phyloP scores from a whole-genome alignment of 2,329 filamentous ascomycete species.

The Neoascochyta sp. region DNA sequence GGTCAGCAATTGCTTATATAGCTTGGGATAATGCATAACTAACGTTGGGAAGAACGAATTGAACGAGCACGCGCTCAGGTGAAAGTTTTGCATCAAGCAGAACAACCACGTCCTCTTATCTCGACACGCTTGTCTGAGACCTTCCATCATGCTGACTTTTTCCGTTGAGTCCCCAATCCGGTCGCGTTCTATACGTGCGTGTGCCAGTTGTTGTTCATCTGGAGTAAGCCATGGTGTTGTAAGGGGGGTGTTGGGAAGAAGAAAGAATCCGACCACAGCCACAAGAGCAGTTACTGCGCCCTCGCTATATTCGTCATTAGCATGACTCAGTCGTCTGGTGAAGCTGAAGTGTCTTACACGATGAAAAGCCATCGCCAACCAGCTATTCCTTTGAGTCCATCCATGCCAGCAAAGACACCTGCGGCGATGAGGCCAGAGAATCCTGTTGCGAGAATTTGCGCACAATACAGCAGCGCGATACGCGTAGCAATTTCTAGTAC shows the following conservation, averaged over 20 bases:
- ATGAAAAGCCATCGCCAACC: conserved; percentile 41
- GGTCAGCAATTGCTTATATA: too few species aligned
- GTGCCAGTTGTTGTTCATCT: conserved; percentile 43
- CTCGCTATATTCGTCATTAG: too few species aligned
- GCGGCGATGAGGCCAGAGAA: conserved; percentile 47
- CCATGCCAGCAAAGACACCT: conserved; percentile 36
- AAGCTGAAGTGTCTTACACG: conserved; percentile 33
- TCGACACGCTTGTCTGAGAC: conserved; percentile 25
- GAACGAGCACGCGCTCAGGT: conserved; percentile 27
- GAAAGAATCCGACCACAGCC: conserved; percentile 28
- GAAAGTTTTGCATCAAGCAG: conserved; percentile 32
- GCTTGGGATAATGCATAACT: too few species aligned
- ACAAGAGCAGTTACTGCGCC: conserved; percentile 23
- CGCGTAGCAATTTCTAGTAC: conserved; percentile 34
- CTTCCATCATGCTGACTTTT: conserved; percentile 23
- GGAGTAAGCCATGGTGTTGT: conserved; percentile 46
- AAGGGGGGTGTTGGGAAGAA: conserved; percentile 29
- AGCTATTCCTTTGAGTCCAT: conserved; percentile 24
- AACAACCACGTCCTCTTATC: conserved; percentile 32
- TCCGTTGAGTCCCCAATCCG: conserved; percentile 45
- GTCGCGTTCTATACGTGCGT: conserved; percentile 43
- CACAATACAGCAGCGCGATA: conserved; percentile 39
- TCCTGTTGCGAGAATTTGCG: conserved; percentile 39
- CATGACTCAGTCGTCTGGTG: too few species aligned
- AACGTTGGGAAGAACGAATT: conserved; percentile 34